A percentile compares a stretch with the other conserved stretches of the same genome.
These are phyloP conservation scores for Fonticula alba DNA, from an alignment of 78 protist genomes.

Conservation along the genomic window DNA sequence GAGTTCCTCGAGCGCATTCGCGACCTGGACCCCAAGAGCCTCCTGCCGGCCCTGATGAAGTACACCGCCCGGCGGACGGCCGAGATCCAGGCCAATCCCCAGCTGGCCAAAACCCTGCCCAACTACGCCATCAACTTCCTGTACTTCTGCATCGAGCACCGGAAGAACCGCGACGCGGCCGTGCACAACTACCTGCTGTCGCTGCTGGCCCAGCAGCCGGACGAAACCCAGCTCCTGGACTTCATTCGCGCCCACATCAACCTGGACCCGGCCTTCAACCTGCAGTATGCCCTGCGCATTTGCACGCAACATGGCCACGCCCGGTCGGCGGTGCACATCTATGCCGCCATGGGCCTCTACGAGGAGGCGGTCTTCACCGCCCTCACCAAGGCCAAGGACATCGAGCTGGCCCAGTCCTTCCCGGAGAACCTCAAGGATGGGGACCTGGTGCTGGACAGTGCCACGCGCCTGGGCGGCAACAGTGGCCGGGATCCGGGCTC, in stretches of 20 bases:
- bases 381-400: conserved; percentile 24
- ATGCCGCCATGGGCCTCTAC: conserved; percentile 59
- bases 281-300: conserved; percentile 67
- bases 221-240: conserved; percentile 35
- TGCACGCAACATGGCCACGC: conserved; percentile 47
- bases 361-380: conserved; percentile 83
- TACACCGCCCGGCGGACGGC: no score
- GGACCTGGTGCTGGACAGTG: no score
- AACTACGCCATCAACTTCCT: conserved; percentile 79
- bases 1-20: conserved; percentile 30
- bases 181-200: conserved; percentile 66
- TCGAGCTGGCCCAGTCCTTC: no score
- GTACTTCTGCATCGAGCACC: conserved; percentile 31
- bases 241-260: conserved; percentile 11
- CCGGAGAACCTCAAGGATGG: no score
- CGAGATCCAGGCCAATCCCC: background rate
- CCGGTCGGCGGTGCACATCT: conserved; percentile 61
- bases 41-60: conserved; percentile 75
- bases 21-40: conserved; percentile 35
- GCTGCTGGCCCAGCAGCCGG: conserved; percentile 49
- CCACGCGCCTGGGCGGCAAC: no score
- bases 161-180: conserved; percentile 38
- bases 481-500: no score
- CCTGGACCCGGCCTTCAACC: conserved; percentile 30
- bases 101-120: background rate